phyloP scores from a whole-genome alignment of 2,329 filamentous ascomycete species.

The Talaromyces atroroseus region DNA sequence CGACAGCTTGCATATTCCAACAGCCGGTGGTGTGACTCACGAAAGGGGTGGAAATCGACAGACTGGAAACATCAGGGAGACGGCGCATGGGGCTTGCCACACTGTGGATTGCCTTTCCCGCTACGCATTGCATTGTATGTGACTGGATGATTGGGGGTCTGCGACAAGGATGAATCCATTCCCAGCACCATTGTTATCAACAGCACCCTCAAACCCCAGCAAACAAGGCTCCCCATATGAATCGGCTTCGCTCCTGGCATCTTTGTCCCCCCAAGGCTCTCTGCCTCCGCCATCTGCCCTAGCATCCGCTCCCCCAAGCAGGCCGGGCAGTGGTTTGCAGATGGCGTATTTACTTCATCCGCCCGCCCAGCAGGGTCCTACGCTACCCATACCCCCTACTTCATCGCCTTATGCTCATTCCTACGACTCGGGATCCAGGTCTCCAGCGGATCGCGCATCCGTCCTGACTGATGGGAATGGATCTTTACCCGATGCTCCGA shows the following conservation, averaged over 20 bases:
- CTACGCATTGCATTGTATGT: conserved; percentile 4
- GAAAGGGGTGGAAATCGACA: background rate
- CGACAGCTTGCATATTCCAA: background rate
- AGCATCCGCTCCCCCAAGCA: conserved; percentile 33
- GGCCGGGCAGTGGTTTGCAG: conserved; percentile 35
- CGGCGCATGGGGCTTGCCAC: background rate
- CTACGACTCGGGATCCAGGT: conserved; percentile 37
- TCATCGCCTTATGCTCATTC: conserved; percentile 31
- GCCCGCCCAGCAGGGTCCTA: conserved; percentile 23
- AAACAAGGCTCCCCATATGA: conserved; percentile 4
- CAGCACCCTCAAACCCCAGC: background rate
- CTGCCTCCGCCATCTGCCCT: conserved; percentile 25
- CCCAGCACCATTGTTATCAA: background rate
- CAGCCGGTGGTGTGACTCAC: background rate
- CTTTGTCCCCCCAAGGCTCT: conserved; percentile 27
- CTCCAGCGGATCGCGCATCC: conserved; percentile 33
- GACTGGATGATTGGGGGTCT: background rate
- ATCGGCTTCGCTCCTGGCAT: conserved; percentile 27
- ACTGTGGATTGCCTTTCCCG: background rate
- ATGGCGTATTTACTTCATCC: conserved; percentile 39
- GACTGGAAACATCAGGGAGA: background rate
- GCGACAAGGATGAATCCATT: conserved; percentile 14
- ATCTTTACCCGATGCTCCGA: conserved; percentile 33
- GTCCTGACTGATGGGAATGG: conserved; percentile 36
- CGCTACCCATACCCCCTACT: conserved; percentile 19